Percentiles rank a stretch among this genome's conserved stretches.
phyloP scores from a whole-genome alignment of 164 flowering plant genomes.

The Tetracentron sinense region DNA sequence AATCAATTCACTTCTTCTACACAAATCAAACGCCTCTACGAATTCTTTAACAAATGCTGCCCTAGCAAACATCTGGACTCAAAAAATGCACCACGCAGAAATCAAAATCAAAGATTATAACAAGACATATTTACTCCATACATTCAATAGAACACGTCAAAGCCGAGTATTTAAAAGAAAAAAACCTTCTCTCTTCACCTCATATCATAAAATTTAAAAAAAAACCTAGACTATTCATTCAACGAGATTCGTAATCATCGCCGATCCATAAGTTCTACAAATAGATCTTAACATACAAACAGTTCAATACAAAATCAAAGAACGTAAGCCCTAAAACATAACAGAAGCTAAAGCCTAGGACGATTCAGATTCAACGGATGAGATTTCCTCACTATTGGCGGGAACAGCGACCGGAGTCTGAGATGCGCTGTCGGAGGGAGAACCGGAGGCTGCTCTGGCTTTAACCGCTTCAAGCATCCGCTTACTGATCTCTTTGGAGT shows the following conservation, averaged over 20 bases:
- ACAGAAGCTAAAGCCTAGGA: conserved; percentile 11
- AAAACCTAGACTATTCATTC: not conserved
- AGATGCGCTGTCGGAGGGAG: conserved; percentile 11
- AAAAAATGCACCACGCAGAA: too few species aligned
- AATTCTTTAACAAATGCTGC: too few species aligned
- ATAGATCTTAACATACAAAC: conserved; percentile 8
- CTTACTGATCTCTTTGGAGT: conserved; percentile 89
- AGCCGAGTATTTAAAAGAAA: too few species aligned
- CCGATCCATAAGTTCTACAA: conserved; percentile 1
- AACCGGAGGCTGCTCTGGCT: conserved; percentile 29
- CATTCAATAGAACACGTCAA: too few species aligned
- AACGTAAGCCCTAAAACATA: conserved; percentile 16
- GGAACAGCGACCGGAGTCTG: conserved; percentile 8
- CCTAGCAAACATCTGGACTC: too few species aligned
- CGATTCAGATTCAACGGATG: conserved; percentile 33
- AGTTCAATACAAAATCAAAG: not conserved
- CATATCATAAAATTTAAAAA: not conserved
- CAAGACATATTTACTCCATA: too few species aligned
- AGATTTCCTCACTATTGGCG: conserved; percentile 25
- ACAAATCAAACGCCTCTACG: too few species aligned
- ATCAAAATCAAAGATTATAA: too few species aligned
- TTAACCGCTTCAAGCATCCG: conserved; percentile 77
- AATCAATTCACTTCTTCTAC: too few species aligned
- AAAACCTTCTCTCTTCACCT: too few species aligned
- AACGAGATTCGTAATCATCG: not conserved